phyloP scores from a whole-genome alignment of 345 rosid genomes.

The rapeseed (Brassica napus) region DNA sequence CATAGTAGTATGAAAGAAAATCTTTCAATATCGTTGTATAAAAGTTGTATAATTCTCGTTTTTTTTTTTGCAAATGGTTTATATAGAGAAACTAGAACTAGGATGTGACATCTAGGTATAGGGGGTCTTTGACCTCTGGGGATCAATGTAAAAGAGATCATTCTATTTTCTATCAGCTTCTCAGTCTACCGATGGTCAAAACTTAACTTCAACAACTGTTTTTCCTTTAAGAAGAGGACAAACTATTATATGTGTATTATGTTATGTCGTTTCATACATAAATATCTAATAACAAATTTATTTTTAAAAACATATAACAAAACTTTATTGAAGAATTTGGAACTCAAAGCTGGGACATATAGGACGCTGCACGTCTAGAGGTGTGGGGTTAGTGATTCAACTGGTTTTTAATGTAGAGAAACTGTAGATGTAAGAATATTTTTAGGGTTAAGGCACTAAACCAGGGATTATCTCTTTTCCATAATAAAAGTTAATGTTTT shows the following conservation, averaged over 20 bases:
- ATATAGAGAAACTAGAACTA: neutral
- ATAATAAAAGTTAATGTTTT: neutral
- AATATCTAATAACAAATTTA: neutral
- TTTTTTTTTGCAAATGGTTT: neutral
- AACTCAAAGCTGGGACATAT: neutral
- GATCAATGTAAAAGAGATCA: constrained; percentile 17
- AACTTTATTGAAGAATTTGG: neutral
- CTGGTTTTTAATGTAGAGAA: neutral
- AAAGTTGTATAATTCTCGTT: neutral
- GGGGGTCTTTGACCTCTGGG: constrained; percentile 33
- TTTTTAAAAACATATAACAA: neutral
- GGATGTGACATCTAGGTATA: constrained; percentile 33
- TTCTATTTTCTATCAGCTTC: constrained; percentile 16
- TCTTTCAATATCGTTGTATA: neutral
- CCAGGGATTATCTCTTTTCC: neutral
- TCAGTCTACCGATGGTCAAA: constrained; percentile 27
- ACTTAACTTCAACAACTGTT: constrained; percentile 32
- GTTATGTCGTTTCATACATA: neutral
- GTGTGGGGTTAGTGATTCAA: neutral
- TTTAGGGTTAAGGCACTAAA: constrained; percentile 9
- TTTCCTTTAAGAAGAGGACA: neutral
- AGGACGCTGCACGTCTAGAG: neutral
- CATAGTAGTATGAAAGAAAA: neutral
- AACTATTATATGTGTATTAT: neutral
- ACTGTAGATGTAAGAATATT: neutral